A percentile compares a stretch with the other conserved stretches of the same genome.
phyloP scores from a whole-genome alignment of 345 rosid species.

The Heritiera littoralis region DNA sequence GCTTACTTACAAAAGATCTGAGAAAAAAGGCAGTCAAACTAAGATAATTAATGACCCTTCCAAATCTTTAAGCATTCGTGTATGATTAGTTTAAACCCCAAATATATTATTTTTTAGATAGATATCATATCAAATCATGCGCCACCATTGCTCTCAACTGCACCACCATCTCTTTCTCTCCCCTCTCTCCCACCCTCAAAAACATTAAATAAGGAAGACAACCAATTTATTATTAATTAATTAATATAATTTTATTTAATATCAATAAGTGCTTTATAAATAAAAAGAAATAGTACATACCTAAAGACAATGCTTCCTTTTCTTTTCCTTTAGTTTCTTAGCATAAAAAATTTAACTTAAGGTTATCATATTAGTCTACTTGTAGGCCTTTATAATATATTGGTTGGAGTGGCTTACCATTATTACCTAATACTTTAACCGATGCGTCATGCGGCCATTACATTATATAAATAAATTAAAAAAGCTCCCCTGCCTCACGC shows the following conservation, averaged over 20 bases:
- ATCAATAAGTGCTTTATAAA: conserved; percentile 5
- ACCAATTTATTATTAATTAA: background rate
- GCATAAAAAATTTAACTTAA: background rate
- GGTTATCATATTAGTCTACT: background rate
- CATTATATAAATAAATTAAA: background rate
- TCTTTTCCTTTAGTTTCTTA: background rate
- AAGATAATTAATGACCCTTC: background rate
- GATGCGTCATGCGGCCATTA: conserved; percentile 10
- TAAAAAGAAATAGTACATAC: background rate
- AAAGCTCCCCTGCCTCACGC: conserved; percentile 2
- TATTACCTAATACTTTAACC: conserved; percentile 1
- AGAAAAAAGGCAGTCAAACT: conserved; percentile 12
- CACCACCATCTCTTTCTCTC: conserved; percentile 3
- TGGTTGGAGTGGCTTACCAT: background rate
- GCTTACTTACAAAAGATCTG: background rate
- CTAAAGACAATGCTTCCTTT: background rate
- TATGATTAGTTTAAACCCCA: conserved; percentile 5
- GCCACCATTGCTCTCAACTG: background rate
- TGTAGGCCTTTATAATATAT: background rate
- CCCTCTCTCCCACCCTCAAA: background rate
- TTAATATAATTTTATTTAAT: background rate
- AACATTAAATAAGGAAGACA: background rate
- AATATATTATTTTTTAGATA: background rate
- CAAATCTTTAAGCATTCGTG: background rate
- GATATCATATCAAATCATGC: conserved; percentile 11